phyloP scores from a whole-genome alignment of 2,329 filamentous ascomycete species.

The Aspergillus ibericus region DNA sequence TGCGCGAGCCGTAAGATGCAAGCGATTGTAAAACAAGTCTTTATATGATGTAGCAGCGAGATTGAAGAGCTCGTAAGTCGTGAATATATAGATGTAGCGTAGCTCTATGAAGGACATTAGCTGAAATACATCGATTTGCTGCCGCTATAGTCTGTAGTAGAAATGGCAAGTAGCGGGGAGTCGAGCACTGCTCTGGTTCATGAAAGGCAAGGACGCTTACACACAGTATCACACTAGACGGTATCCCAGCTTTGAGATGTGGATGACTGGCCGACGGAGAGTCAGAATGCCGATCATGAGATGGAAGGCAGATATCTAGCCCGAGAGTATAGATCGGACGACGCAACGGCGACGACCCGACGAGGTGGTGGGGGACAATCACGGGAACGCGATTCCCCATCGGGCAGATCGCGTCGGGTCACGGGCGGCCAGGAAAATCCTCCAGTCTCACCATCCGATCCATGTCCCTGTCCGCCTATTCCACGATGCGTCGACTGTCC shows the following conservation, averaged over 20 bases:
- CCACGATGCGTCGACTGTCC: constrained; percentile 22
- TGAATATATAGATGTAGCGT: neutral
- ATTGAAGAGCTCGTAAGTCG: too few relatives aligned
- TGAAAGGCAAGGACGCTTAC: neutral
- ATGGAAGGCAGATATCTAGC: neutral
- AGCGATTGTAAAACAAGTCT: neutral
- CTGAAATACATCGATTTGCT: neutral
- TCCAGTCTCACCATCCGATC: neutral
- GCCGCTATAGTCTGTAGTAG: neutral
- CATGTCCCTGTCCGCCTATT: neutral
- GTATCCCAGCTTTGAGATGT: neutral
- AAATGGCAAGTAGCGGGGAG: neutral
- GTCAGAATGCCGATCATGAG: neutral
- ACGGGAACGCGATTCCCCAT: constrained; percentile 19
- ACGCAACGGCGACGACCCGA: constrained; percentile 2
- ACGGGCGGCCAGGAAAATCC: constrained; percentile 13
- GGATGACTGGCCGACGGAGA: neutral
- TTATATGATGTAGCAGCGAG: neutral
- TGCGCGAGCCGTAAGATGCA: neutral
- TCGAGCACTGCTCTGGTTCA: neutral
- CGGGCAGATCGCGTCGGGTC: constrained; percentile 16
- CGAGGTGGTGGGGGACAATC: constrained; percentile 18
- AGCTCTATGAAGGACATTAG: neutral
- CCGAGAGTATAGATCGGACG: constrained; percentile 2
- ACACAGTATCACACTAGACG: neutral